Evolutionary conservation across 2,329 filamentous ascomycete species (phyloP), one percentile per base, ranked within the genome.

Genomic region (Albifimbria verrucaria): DNA sequence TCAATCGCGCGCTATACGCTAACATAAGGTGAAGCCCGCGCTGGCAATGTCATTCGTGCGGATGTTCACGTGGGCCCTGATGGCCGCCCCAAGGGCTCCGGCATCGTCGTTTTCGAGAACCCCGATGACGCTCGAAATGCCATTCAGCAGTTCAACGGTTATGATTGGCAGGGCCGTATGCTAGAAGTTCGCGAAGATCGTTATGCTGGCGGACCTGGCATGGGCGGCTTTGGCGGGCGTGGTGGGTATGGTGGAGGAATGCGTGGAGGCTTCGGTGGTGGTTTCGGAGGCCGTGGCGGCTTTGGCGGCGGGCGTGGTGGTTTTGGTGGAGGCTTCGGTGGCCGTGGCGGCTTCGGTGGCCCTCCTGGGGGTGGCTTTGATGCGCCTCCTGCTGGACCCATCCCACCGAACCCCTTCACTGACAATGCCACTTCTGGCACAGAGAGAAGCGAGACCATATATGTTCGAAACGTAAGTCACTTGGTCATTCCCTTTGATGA

Each of bases 101-200:
- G 94, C 60, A 96, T 97, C 54, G 94, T 99, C 56, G 92, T 94
- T 42, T 99, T 97, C 69, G 94, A 99, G 71, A 93, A 87, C 53
- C 85, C 92, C 2, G 92, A 97, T 54, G 94, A 99, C 73, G 93
- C 94, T 42, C 90, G 92, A 60, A 96, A 92, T 67, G 94, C 94
- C 21, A 99, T 99, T 60, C 87, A 92, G 67, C 92, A 97, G 62
- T 99, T 97, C 80, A 97, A 97, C 68, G 94, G 94, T 54, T 97
- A 96, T 69, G 94, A 99, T 59, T 99, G 94, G 94, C 93, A 97
- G 71, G 94, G 94, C 11, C 89, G 94, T 54, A 77, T 87, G 50
- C 84, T 99, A 49, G 94, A 99, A 71, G 94, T 99, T 58, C 92
- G 94, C 57, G 93, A 97, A 73, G 94, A 99, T 68, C 89, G 94